These are phyloP conservation scores for Solanum piurae DNA, from an alignment of 257 asterid species.

Conservation along the genomic window DNA sequence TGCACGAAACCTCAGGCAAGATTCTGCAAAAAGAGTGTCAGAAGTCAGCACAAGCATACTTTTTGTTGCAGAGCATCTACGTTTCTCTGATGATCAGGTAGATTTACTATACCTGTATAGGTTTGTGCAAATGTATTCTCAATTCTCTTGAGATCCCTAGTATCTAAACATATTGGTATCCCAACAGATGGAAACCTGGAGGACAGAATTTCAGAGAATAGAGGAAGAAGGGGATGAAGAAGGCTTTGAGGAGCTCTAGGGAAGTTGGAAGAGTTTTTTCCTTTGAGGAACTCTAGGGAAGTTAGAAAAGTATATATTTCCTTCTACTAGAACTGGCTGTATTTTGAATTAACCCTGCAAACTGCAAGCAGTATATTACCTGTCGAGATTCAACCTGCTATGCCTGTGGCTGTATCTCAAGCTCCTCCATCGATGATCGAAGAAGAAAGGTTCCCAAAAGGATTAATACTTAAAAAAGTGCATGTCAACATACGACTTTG, in stretches of 20 bases:
- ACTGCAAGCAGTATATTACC: not conserved
- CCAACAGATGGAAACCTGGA: constrained; percentile 67
- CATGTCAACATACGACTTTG: not conserved
- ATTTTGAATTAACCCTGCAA: not conserved
- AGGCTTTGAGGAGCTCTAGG: constrained; percentile 77
- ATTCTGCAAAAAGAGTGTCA: constrained; percentile 9
- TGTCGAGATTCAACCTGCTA: not conserved
- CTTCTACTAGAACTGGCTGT: not conserved
- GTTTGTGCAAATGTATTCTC: not conserved
- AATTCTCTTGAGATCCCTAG: not conserved
- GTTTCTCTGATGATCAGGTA: constrained; percentile 85
- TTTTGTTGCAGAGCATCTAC: constrained; percentile 64
- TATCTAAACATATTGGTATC: not conserved
- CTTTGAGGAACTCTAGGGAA: constrained; percentile 26
- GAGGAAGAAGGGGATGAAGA: constrained; percentile 87
- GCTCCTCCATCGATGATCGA: not conserved
- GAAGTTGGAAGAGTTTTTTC: not conserved
- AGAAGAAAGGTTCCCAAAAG: not conserved
- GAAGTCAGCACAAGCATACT: constrained; percentile 9
- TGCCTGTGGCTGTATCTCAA: not conserved
- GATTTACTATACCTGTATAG: not conserved
- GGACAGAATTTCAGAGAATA: constrained; percentile 57
- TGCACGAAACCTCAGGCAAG: constrained; percentile 27
- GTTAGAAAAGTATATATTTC: not conserved
- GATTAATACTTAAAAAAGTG: not conserved